Conservation (phyloP, 768 basidiomycete species). For the Kondoa subrosea region DNA sequence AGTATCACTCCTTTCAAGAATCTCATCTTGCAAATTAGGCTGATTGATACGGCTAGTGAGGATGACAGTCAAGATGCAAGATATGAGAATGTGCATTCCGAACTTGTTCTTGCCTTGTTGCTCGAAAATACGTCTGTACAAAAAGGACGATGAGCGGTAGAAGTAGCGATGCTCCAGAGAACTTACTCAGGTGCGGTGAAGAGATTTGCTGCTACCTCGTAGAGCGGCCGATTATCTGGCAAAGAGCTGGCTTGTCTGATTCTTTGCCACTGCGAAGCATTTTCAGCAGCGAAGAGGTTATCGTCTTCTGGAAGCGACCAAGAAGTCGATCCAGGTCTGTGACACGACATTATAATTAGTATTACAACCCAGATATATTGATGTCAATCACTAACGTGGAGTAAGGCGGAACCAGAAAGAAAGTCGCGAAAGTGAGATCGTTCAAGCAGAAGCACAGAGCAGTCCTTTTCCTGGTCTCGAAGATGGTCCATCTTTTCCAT, state of each 20-base stretch:
- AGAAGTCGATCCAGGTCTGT: neutral
- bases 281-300: neutral
- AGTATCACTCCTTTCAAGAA: neutral
- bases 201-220: neutral
- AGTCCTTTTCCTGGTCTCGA: neutral
- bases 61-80: neutral
- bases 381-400: neutral
- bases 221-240: neutral
- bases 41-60: neutral
- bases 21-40: neutral
- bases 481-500: neutral
- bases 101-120: neutral
- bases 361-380: neutral
- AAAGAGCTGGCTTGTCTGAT: too few relatives aligned
- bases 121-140: neutral
- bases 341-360: neutral
- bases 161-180: neutral
- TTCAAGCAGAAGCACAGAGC: slow-evolving; percentile 5
- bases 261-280: neutral
- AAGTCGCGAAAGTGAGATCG: slow-evolving; percentile 1
- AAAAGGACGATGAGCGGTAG: neutral
- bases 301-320: slow-evolving; percentile 1
- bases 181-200: neutral
- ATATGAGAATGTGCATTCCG: slow-evolving; percentile 1
- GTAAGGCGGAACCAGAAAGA: neutral